These are phyloP conservation scores for Diaporthe vexans DNA, from an alignment of 2,329 filamentous ascomycete species.

Conservation along the genomic window DNA sequence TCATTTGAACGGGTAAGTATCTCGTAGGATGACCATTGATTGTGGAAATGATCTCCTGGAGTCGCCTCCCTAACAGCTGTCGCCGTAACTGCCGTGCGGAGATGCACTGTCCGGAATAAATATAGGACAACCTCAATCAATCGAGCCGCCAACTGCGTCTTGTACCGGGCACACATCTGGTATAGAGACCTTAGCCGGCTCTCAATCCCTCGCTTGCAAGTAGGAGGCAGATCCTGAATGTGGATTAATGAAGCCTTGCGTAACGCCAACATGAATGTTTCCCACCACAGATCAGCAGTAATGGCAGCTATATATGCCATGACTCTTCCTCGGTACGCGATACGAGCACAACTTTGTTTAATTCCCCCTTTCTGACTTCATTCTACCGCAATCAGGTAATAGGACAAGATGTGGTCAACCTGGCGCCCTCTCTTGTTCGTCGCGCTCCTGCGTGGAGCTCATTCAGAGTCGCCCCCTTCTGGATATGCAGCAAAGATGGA, in stretches of 20 bases:
- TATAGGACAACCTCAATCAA: slow-evolving; percentile 1
- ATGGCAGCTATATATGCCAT: slow-evolving; percentile 5
- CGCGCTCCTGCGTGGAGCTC: slow-evolving; percentile 2
- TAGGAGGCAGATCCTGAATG: not conserved
- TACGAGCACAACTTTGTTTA: not conserved
- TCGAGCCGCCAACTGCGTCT: not conserved
- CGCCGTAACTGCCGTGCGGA: slow-evolving; percentile 19
- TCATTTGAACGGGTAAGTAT: not conserved
- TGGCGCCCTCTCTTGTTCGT: slow-evolving; percentile 9
- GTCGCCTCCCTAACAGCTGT: not conserved
- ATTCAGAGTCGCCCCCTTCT: not conserved
- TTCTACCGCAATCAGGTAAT: not conserved
- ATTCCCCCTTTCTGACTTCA: not conserved
- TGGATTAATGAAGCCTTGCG: not conserved
- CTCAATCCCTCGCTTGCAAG: not conserved
- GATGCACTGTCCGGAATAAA: not conserved
- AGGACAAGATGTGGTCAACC: slow-evolving; percentile 1
- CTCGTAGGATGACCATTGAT: not conserved
- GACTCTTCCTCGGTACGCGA: not conserved
- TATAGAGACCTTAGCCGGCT: slow-evolving; percentile 4
- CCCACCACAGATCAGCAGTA: not conserved
- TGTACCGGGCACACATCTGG: not conserved
- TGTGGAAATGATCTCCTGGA: not conserved
- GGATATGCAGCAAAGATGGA: not conserved
- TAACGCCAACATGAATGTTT: not conserved